A percentile compares a stretch with the other conserved stretches of the same genome.
Evolutionary conservation across 352 stramenopile genomes (phyloP).

Genomic region (Pythium utonaiense): DNA sequence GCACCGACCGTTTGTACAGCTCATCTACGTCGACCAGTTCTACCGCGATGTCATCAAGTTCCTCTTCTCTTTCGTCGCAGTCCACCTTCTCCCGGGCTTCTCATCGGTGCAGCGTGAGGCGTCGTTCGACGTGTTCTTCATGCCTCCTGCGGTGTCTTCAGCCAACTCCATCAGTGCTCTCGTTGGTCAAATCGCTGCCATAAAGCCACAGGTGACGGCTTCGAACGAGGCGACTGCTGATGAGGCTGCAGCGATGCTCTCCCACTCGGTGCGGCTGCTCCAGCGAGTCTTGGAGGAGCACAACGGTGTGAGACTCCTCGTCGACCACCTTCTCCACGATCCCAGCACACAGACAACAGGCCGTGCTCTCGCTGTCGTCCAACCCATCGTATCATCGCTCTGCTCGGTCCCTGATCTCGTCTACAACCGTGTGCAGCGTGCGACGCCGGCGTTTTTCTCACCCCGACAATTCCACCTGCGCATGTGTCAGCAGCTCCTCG

Average conservation of each 20-base stretch:
- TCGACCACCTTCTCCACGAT: slow-evolving; percentile 36
- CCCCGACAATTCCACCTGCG: slow-evolving; percentile 40
- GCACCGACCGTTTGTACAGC: too few species aligned
- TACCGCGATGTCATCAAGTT: slow-evolving; percentile 58
- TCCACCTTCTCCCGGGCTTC: slow-evolving; percentile 51
- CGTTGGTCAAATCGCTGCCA: slow-evolving; percentile 31
- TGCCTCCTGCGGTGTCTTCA: slow-evolving; percentile 29
- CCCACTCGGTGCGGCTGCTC: slow-evolving; percentile 47
- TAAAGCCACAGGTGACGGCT: slow-evolving; percentile 3
- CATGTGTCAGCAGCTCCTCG: slow-evolving; percentile 45
- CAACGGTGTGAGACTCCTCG: slow-evolving; percentile 27
- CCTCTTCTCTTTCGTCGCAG: slow-evolving; percentile 47
- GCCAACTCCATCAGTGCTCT: slow-evolving; percentile 34
- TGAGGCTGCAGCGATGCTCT: slow-evolving; percentile 35
- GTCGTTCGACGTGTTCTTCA: slow-evolving; percentile 65
- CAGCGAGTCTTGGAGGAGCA: slow-evolving; percentile 24
- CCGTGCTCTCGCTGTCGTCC: not conserved
- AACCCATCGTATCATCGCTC: slow-evolving; percentile 6
- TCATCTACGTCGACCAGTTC: slow-evolving; percentile 46
- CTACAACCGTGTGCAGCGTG: slow-evolving; percentile 49
- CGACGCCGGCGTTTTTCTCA: slow-evolving; percentile 43
- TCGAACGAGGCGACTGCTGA: slow-evolving; percentile 7
- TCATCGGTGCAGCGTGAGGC: slow-evolving; percentile 33
- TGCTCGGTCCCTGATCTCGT: slow-evolving; percentile 43
- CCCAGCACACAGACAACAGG: slow-evolving; percentile 24